phyloP scores from a whole-genome alignment of 225 moss, liverwort and hornwort genomes.

The Climacium dendroides region DNA sequence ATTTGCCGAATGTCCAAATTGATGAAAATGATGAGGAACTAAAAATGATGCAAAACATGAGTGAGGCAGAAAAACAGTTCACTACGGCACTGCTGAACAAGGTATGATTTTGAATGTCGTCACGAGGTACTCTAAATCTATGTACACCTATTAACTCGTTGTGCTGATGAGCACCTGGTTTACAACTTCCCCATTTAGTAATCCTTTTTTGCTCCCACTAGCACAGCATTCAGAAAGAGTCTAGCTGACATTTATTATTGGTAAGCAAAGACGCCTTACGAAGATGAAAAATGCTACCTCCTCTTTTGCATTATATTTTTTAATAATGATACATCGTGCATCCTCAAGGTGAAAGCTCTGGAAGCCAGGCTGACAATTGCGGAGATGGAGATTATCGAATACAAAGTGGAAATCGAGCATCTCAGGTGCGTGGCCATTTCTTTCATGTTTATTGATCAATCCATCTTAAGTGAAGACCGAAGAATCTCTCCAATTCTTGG shows the following conservation, averaged over 20 bases:
- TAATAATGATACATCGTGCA: not conserved
- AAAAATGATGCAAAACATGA: constrained; percentile 22
- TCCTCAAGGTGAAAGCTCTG: constrained; percentile 31
- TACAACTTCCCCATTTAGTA: not conserved
- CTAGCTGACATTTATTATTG: not conserved
- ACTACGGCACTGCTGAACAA: constrained; percentile 18
- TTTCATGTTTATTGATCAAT: not conserved
- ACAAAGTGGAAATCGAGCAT: constrained; percentile 63
- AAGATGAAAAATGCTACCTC: not conserved
- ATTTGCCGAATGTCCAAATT: not conserved
- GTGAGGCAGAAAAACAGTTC: constrained; percentile 35
- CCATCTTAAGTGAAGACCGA: not conserved
- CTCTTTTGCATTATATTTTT: not conserved
- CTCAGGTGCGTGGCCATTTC: constrained; percentile 24
- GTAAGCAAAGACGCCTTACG: not conserved
- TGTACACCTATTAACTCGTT: not conserved
- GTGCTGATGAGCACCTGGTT: not conserved
- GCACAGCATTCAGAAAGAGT: not conserved
- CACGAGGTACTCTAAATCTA: not conserved
- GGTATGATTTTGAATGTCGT: not conserved
- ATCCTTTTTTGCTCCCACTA: not conserved
- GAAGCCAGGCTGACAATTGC: constrained; percentile 52
- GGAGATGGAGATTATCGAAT: constrained; percentile 65
- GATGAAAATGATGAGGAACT: not conserved
- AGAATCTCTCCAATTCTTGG: not conserved